Evolutionary conservation across 257 asterid genomes (phyloP).

Genomic region (Lithospermum erythrorhizon): DNA sequence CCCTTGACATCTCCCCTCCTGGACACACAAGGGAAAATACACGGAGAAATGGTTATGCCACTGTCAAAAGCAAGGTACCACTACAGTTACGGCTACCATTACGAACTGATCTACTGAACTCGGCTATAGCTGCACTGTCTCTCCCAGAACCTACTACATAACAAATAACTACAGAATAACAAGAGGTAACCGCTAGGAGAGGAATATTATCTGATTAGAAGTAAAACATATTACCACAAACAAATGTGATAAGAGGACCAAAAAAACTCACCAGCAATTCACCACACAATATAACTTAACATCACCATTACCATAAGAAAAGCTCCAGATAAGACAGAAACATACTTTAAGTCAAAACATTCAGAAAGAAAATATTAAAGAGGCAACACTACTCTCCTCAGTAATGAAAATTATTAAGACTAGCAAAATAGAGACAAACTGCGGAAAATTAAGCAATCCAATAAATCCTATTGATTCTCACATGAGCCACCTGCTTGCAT

Average conservation of each 20-base stretch:
- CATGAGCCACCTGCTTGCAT: conserved; percentile 28
- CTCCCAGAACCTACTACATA: conserved; percentile 12
- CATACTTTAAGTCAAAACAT: conserved; percentile 40
- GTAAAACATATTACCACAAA: background rate
- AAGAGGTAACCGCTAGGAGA: conserved; percentile 1
- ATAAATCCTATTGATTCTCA: conserved; percentile 31
- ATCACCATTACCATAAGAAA: conserved; percentile 25
- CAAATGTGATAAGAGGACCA: conserved; percentile 6
- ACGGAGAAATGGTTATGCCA: conserved; percentile 52
- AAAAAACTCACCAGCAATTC: conserved; percentile 1
- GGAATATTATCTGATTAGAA: background rate
- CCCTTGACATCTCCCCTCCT: conserved; percentile 34
- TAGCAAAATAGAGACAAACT: conserved; percentile 37
- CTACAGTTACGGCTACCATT: conserved; percentile 45
- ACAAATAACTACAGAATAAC: conserved; percentile 7
- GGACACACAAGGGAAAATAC: conserved; percentile 76
- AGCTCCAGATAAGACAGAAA: conserved; percentile 31
- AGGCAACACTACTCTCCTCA: conserved; percentile 37
- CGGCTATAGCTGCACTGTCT: conserved; percentile 22
- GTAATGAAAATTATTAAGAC: conserved; percentile 46
- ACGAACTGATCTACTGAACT: conserved; percentile 33
- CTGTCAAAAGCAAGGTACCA: conserved; percentile 48
- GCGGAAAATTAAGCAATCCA: conserved; percentile 43
- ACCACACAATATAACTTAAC: conserved; percentile 26
- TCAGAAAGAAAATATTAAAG: conserved; percentile 21